Base-by-base conservation (phyloP, 2,329 filamentous ascomycete genomes). In the Xylariaceae sp. region DNA sequence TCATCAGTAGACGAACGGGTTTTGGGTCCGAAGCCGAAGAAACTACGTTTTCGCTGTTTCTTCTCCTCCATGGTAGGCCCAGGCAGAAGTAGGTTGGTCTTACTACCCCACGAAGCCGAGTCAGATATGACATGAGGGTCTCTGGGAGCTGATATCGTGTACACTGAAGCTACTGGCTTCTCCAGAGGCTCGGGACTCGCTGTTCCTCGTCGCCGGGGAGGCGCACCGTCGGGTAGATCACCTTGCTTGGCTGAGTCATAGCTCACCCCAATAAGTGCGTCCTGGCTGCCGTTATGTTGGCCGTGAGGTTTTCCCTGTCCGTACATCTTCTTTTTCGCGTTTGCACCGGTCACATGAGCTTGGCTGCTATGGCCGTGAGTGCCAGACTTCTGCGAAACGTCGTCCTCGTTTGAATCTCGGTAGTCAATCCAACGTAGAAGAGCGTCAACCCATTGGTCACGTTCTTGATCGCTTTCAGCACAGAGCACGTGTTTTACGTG, bases 401-500 rank as follows among this genome's bases (percentile, higher is more conserved):
- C 79, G 56, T 82, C 85, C 11, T 89, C 82, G 14, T 84, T 80
- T 1, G 82, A 78, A 36, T 90, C 87, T 48, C 81, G 82, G 68
- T 85, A 87, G 67, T 97, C 92, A 36, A 96, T 93, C 80, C 96
- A 96, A 65, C 91, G 89, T 58, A 98, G 78, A 36, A 99, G 79
- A 19, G 91, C 89, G 55, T 96, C 90, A 1, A 99, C 94, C 95
- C 95, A 99, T 40, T 88, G 82, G 74, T 99, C 95, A 58, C 95
- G 87, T 77, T 99, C 95, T 57, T 82, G 83, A 67, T 99, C 95
- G 68, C 90, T 98, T 74, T 99, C 95, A 0, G 95, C 94, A 72
- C 95, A 99, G 16, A 99, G 80, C 0, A 99, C 93, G 72, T 99
- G 95, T 63, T 94, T 91, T 21, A 97, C 91, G 50, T 94, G 83